Evolutionary conservation across 2,329 filamentous ascomycete species (phyloP).

Genomic region (Paecilomyces sp.): DNA sequence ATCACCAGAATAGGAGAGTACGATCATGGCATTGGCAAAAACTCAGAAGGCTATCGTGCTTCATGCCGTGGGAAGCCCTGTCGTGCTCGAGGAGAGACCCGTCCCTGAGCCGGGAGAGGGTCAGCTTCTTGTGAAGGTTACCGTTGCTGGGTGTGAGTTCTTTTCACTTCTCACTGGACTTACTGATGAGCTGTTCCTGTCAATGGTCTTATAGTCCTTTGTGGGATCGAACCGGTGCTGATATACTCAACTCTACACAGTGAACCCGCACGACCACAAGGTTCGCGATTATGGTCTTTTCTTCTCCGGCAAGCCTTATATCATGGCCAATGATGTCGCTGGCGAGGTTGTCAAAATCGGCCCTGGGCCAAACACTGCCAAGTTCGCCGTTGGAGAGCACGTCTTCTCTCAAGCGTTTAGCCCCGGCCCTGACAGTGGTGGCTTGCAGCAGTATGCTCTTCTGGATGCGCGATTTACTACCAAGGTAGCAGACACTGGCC

Average conservation of each 20-base stretch:
- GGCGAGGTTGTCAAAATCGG: slow-evolving; percentile 24
- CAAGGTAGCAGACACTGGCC: slow-evolving; percentile 22
- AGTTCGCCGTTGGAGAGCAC: slow-evolving; percentile 21
- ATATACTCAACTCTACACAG: not conserved
- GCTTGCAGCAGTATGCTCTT: slow-evolving; percentile 33
- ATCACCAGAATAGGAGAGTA: not conserved
- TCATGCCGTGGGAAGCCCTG: not conserved
- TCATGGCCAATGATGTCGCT: slow-evolving; percentile 29
- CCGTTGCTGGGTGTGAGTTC: slow-evolving; percentile 10
- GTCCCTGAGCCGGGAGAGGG: slow-evolving; percentile 22
- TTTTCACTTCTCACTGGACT: not conserved
- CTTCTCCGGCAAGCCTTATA: slow-evolving; percentile 21
- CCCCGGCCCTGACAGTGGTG: slow-evolving; percentile 9
- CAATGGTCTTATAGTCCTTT: not conserved
- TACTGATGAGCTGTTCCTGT: not conserved
- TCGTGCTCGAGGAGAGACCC: slow-evolving; percentile 3
- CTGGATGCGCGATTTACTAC: slow-evolving; percentile 20
- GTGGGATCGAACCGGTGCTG: not conserved
- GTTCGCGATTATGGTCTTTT: slow-evolving; percentile 30
- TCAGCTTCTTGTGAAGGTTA: slow-evolving; percentile 33
- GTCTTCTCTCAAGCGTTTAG: slow-evolving; percentile 21
- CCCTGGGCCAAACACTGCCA: slow-evolving; percentile 10
- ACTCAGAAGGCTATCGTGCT: not conserved
- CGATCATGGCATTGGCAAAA: not conserved
- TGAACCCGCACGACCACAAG: slow-evolving; percentile 32